A percentile compares a stretch with the other conserved stretches of the same genome.
These are phyloP conservation scores for Simmondsia chinensis DNA, from an alignment of 148 eudicot genomes.

Conservation along the genomic window DNA sequence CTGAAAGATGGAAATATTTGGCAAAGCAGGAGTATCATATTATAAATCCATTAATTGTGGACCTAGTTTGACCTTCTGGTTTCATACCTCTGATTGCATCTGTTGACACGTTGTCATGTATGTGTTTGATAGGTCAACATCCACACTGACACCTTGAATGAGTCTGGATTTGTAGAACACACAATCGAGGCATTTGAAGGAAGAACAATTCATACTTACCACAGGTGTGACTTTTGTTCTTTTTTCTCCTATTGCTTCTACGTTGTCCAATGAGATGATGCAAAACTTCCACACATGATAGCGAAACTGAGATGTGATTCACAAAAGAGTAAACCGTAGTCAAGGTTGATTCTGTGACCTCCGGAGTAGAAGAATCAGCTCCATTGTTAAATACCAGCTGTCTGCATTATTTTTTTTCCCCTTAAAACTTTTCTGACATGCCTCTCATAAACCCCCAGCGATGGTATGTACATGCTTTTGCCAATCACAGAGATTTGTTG, in stretches of 20 bases:
- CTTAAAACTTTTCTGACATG: too few relatives aligned
- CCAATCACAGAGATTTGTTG: too few relatives aligned
- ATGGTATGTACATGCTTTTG: too few relatives aligned
- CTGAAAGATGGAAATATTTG: too few relatives aligned
- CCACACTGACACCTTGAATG: constrained; percentile 94
- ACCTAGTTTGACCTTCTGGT: background rate
- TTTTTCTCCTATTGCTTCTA: constrained; percentile 1
- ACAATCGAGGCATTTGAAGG: constrained; percentile 81
- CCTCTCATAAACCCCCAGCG: too few relatives aligned
- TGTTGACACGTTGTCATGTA: background rate
- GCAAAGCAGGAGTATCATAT: too few relatives aligned
- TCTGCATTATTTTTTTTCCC: background rate
- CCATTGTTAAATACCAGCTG: background rate
- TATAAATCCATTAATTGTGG: too few relatives aligned
- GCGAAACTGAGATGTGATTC: background rate
- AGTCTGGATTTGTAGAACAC: constrained; percentile 98
- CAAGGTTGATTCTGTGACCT: background rate
- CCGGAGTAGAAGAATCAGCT: background rate
- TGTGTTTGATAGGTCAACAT: constrained; percentile 66
- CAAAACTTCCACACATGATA: background rate
- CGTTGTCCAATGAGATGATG: background rate
- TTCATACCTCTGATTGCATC: background rate
- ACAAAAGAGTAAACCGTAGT: background rate
- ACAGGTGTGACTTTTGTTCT: constrained; percentile 48
- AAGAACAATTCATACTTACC: constrained; percentile 92